Percentiles rank a stretch among this genome's conserved stretches.
Conservation (phyloP, 2,329 filamentous ascomycete species). For the Scedosporium minutisporum region DNA sequence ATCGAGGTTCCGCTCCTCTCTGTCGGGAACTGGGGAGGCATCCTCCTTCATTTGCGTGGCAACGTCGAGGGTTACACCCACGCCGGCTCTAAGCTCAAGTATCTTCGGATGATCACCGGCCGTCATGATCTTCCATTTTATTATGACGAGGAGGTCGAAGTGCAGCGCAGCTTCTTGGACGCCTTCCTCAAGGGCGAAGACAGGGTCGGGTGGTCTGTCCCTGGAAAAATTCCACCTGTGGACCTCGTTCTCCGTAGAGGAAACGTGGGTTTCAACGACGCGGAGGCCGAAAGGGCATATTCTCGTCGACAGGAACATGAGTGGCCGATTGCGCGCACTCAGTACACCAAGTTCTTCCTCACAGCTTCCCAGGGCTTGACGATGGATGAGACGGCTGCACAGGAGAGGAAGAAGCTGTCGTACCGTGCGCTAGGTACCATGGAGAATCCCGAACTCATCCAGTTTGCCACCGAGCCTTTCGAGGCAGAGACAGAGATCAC, state of each 20-base stretch:
- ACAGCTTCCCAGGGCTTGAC: conserved; percentile 33
- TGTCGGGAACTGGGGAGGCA: conserved; percentile 64
- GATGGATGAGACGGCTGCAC: conserved; percentile 3
- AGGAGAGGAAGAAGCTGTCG: conserved; percentile 30
- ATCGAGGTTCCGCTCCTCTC: conserved; percentile 58
- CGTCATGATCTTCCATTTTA: conserved; percentile 66
- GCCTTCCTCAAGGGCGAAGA: conserved; percentile 63
- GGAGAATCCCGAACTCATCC: conserved; percentile 41
- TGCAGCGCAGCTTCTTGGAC: conserved; percentile 59
- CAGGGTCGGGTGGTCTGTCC: conserved; percentile 46
- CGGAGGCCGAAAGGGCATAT: conserved; percentile 48
- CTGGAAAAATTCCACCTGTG: conserved; percentile 43
- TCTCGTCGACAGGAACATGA: conserved; percentile 45
- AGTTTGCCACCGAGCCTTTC: conserved; percentile 50
- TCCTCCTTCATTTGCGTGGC: conserved; percentile 57
- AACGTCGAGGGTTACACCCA: conserved; percentile 57
- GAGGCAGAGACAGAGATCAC: conserved; percentile 59
- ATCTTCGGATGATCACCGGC: conserved; percentile 59
- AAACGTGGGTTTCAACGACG: conserved; percentile 53
- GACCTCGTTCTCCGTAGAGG: conserved; percentile 54
- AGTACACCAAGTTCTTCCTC: conserved; percentile 41
- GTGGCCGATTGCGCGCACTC: conserved; percentile 58
- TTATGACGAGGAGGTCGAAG: conserved; percentile 56
- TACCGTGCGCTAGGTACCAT: conserved; percentile 52
- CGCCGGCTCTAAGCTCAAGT: conserved; percentile 58